Conservation (phyloP, 1,284 basidiomycete genomes). For the Leccinum brunneo-olivaceum region DNA sequence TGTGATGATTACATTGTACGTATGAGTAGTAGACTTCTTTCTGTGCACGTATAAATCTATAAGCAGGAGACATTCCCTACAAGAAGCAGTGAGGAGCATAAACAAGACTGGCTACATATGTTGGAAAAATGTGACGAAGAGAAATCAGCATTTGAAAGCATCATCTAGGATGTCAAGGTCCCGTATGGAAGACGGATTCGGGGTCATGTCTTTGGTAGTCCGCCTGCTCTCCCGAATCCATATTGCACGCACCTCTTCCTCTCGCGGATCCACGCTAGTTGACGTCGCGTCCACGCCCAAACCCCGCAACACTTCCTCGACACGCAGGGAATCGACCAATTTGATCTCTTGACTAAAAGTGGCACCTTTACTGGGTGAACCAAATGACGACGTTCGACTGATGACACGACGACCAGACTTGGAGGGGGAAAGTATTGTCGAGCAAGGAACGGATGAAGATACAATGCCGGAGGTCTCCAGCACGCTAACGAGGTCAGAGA, state of each 20-base stretch:
- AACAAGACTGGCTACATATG: slow-evolving; percentile 7
- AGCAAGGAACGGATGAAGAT: slow-evolving; percentile 27
- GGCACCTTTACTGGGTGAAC: slow-evolving; percentile 35
- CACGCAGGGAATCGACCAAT: slow-evolving; percentile 51
- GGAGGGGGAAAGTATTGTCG: slow-evolving; percentile 35
- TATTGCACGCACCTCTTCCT: slow-evolving; percentile 62
- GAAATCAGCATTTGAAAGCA: slow-evolving; percentile 44
- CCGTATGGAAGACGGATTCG: slow-evolving; percentile 19
- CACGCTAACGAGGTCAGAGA: slow-evolving; percentile 61
- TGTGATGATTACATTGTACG: background rate
- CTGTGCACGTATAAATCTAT: slow-evolving; percentile 24
- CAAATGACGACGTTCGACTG: slow-evolving; percentile 54
- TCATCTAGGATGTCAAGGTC: slow-evolving; percentile 40
- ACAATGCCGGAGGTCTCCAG: slow-evolving; percentile 69
- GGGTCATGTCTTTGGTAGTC: slow-evolving; percentile 50
- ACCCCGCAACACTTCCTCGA: slow-evolving; percentile 60
- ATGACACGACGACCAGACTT: slow-evolving; percentile 42
- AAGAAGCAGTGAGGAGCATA: slow-evolving; percentile 8
- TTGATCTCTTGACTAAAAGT: slow-evolving; percentile 43
- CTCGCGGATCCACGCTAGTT: slow-evolving; percentile 40
- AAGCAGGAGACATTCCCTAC: slow-evolving; percentile 15
- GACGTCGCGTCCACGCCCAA: slow-evolving; percentile 40
- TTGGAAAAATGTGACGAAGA: background rate
- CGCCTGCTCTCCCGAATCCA: slow-evolving; percentile 59
- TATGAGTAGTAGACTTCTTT: slow-evolving; percentile 6